Conservation (phyloP, 2,329 filamentous ascomycete genomes). For the Aspergillus phoenicis region DNA sequence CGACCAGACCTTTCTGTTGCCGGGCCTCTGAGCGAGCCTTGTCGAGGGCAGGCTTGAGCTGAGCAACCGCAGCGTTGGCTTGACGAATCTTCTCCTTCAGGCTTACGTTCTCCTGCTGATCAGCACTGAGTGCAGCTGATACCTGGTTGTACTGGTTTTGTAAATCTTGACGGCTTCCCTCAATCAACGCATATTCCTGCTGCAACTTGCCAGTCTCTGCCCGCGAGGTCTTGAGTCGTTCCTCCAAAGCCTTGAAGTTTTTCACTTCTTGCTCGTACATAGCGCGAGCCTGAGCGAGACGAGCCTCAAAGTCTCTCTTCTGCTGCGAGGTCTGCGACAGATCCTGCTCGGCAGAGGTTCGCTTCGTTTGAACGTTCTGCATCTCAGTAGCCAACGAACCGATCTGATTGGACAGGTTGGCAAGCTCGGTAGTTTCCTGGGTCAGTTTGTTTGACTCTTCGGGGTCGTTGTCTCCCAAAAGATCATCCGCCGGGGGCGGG, state of each 20-base stretch:
- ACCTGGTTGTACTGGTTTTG: constrained; percentile 80
- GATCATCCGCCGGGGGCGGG: constrained; percentile 71
- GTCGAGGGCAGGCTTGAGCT: constrained; percentile 87
- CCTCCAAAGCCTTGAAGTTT: constrained; percentile 80
- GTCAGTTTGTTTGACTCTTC: constrained; percentile 87
- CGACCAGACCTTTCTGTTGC: constrained; percentile 93
- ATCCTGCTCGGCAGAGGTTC: constrained; percentile 76
- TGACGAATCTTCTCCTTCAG: constrained; percentile 86
- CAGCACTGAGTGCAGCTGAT: constrained; percentile 72
- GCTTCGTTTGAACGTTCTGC: constrained; percentile 86
- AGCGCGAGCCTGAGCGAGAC: constrained; percentile 79
- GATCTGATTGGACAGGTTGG: constrained; percentile 95
- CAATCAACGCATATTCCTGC: constrained; percentile 78
- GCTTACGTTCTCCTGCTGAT: constrained; percentile 82
- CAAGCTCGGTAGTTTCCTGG: constrained; percentile 86
- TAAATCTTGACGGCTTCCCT: constrained; percentile 78
- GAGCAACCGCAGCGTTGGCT: constrained; percentile 78
- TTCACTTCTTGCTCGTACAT: constrained; percentile 94
- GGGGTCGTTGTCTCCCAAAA: constrained; percentile 86
- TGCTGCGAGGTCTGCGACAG: constrained; percentile 79
- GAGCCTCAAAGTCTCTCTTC: constrained; percentile 89
- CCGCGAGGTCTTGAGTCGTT: constrained; percentile 73
- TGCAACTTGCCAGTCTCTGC: constrained; percentile 83
- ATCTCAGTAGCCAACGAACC: constrained; percentile 88
- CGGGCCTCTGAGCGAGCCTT: constrained; percentile 89